These are phyloP conservation scores for Colletotrichum orchidophilum DNA, from an alignment of 2,329 filamentous ascomycete genomes.

Conservation along the genomic window DNA sequence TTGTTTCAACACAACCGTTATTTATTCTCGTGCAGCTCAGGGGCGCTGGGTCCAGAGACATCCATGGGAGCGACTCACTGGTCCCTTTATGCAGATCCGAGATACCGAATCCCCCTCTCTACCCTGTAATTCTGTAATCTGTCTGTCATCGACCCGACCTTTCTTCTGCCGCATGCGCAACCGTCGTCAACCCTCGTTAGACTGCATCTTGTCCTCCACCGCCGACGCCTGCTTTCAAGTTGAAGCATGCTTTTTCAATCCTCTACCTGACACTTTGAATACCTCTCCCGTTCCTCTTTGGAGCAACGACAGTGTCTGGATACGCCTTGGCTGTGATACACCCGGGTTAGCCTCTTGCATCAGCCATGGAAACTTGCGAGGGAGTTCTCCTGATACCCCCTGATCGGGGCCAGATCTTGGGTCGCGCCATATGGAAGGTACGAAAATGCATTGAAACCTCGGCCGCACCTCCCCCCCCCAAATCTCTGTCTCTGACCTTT, in stretches of 20 bases:
- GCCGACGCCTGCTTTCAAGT: constrained; percentile 6
- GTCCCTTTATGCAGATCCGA: constrained; percentile 18
- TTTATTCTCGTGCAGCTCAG: constrained; percentile 16
- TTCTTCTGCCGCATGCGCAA: constrained; percentile 24
- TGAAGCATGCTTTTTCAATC: constrained; percentile 28
- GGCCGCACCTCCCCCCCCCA: neutral
- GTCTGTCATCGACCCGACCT: neutral
- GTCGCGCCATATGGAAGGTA: constrained; percentile 63
- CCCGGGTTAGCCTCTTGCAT: neutral
- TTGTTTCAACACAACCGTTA: constrained; percentile 8
- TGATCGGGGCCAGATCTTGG: constrained; percentile 60
- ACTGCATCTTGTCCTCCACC: neutral
- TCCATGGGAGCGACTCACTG: constrained; percentile 9
- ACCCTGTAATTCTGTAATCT: neutral
- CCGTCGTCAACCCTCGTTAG: constrained; percentile 12
- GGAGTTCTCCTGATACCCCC: constrained; percentile 60
- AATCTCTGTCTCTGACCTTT: constrained; percentile 25
- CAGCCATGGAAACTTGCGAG: constrained; percentile 44
- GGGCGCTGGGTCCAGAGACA: constrained; percentile 15
- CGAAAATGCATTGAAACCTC: constrained; percentile 33
- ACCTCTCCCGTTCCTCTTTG: constrained; percentile 3
- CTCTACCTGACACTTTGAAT: neutral
- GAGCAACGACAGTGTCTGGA: neutral
- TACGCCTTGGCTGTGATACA: neutral
- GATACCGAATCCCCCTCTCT: neutral